Evolutionary conservation across 495 filamentous ascomycete species (phyloP), one percentile per base, ranked within the genome.

Genomic region (Penicillium silybi): DNA sequence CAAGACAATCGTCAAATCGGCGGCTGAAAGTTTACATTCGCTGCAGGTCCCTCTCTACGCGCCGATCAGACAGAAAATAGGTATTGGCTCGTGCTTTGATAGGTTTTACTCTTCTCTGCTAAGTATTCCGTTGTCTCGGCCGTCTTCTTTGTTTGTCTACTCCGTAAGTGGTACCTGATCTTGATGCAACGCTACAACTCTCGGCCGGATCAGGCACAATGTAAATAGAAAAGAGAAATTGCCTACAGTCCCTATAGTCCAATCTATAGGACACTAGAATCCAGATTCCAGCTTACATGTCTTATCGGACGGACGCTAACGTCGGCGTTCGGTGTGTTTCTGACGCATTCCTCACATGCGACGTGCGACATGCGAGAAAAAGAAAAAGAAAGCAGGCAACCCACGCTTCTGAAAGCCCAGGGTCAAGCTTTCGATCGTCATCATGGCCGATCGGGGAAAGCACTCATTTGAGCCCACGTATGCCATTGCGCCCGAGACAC

Each of bases 1-100:
- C 54, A 58, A 39, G 37, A 50, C 42, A 52, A 44, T 32, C 4
- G 29, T 32, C 29, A 39, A 46, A 16, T 45, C 50, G 56, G 51
- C 54, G 52, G 54, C 50, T 54, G 35, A 34, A 46, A 54, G 51
- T 44, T 55, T 50, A 39, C 37, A 2, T 8, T 9, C 1, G 15
- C n/a, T 39, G 37, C 37, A 39, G 37, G 16, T 39, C 37, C n/a
- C 6, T 38, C 16, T 39, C 6, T 6, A 39, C 5, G 29, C 29
- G 29, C 29, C 29, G 13, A 32, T 32, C 11, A 32, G 10, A 32
- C 3, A 32, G 29, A 1, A 32, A 32, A 32, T 13, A 10, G 11
- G 2, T 13, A 3, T 18, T 23, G 34, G 32, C 35, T 41, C 29
- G 17, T 32, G 29, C 11, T 15, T 32, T 17, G n/a, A 20, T 26